phyloP scores from a whole-genome alignment of 805 yeast genomes.

The Pichia sporocuriosa region DNA sequence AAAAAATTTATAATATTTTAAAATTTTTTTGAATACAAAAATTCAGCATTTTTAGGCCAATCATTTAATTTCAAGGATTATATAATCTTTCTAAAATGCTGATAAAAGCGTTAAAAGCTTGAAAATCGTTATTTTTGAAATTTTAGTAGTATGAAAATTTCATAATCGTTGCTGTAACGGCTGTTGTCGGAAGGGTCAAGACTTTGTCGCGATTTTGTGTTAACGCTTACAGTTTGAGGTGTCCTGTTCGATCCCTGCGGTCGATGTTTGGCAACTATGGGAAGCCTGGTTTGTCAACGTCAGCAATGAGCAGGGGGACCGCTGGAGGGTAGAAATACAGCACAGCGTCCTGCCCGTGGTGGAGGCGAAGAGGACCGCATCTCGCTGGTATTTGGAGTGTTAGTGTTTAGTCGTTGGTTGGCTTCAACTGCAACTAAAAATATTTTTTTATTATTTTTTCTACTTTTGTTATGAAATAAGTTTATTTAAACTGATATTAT shows the following conservation, averaged over 20 bases:
- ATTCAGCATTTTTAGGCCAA: no score
- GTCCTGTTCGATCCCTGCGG: slow-evolving; percentile 41
- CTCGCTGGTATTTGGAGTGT: slow-evolving; percentile 28
- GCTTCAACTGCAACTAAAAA: slow-evolving; percentile 15
- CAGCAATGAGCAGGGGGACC: slow-evolving; percentile 30
- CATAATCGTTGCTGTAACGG: slow-evolving; percentile 30
- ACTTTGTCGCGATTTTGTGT: slow-evolving; percentile 14
- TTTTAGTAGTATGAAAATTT: no score
- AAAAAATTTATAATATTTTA: no score
- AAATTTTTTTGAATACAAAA: no score
- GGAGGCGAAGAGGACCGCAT: slow-evolving; percentile 36
- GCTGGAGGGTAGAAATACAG: slow-evolving; percentile 41
- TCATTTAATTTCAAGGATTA: no score
- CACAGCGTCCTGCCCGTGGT: slow-evolving; percentile 36
- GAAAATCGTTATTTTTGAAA: no score
- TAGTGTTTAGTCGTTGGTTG: slow-evolving; percentile 20
- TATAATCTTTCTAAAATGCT: no score
- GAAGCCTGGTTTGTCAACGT: slow-evolving; percentile 26
- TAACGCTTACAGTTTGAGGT: slow-evolving; percentile 28
- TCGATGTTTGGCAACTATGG: slow-evolving; percentile 24
- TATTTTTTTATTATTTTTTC: background rate
- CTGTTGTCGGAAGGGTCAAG: slow-evolving; percentile 28
- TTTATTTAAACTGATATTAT: background rate
- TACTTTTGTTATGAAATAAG: background rate
- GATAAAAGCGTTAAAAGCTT: no score